phyloP scores from a whole-genome alignment of 805 yeast species.

The Scheffersomyces amazonensis region DNA sequence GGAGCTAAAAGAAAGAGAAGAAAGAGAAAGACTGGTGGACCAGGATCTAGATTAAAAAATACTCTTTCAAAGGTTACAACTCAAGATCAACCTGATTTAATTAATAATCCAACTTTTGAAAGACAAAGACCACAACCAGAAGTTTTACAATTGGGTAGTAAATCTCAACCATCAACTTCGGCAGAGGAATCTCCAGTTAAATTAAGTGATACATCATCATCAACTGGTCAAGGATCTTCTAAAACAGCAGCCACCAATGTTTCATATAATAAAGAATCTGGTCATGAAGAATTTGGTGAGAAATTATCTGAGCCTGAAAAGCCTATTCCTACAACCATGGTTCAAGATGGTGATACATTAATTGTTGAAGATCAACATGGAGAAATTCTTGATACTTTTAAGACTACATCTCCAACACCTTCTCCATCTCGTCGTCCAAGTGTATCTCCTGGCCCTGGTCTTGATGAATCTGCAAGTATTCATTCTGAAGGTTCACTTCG shows the following conservation, averaged over 20 bases:
- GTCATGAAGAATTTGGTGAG: conserved; percentile 5
- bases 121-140: conserved; percentile 37
- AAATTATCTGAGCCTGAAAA: conserved; percentile 6
- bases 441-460: neutral
- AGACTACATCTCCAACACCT: conserved; percentile 14
- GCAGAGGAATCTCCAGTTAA: neutral
- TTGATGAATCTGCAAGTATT: conserved; percentile 17
- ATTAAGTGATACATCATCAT: neutral
- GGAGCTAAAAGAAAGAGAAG: conserved; percentile 57
- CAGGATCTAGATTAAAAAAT: conserved; percentile 30
- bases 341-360: conserved; percentile 64
- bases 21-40: conserved; percentile 20
- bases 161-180: neutral
- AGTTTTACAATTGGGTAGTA: conserved; percentile 38
- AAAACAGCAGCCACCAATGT: no score
- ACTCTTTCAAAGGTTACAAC: conserved; percentile 22
- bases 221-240: neutral
- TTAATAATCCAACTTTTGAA: conserved; percentile 15
- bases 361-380: conserved; percentile 84
- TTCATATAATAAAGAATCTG: conserved; percentile 5
- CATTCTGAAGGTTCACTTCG: conserved; percentile 41
- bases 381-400: conserved; percentile 64
- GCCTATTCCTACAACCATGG: conserved; percentile 32
- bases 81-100: conserved; percentile 6
- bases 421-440: neutral